Evolutionary conservation across 768 basidiomycete species (phyloP).

Genomic region (Boletus coccyginus): DNA sequence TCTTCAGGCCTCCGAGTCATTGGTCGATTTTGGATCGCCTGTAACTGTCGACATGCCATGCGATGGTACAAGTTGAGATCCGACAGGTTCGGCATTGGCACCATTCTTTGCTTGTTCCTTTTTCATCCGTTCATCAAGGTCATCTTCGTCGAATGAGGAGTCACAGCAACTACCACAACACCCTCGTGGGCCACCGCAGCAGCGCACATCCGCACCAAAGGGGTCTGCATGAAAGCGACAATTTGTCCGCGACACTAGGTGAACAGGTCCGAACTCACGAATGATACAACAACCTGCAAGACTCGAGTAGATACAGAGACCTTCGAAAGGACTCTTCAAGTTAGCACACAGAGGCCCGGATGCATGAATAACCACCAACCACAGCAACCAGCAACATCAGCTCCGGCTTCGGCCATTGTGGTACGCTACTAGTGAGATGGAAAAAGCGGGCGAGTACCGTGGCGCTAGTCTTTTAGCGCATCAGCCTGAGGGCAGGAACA

Average conservation of each 20-base stretch:
- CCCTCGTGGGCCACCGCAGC: slow-evolving; percentile 27
- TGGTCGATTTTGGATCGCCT: not conserved
- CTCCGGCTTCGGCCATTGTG: slow-evolving; percentile 19
- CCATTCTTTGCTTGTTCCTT: slow-evolving; percentile 19
- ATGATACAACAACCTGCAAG: slow-evolving; percentile 23
- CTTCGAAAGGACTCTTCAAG: slow-evolving; percentile 9
- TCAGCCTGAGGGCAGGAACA: too few relatives aligned
- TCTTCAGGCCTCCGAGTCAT: not conserved
- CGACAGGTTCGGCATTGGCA: slow-evolving; percentile 8
- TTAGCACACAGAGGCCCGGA: not conserved
- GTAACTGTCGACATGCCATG: slow-evolving; percentile 15
- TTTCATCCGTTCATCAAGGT: slow-evolving; percentile 30
- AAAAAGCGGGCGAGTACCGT: not conserved
- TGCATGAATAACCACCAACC: slow-evolving; percentile 14
- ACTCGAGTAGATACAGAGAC: slow-evolving; percentile 9
- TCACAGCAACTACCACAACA: slow-evolving; percentile 29
- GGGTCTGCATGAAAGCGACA: slow-evolving; percentile 11
- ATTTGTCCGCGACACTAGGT: not conserved
- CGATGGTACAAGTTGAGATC: slow-evolving; percentile 23
- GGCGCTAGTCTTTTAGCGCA: too few relatives aligned
- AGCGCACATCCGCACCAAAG: slow-evolving; percentile 19
- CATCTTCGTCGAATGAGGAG: slow-evolving; percentile 28
- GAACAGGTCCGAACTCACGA: slow-evolving; percentile 18
- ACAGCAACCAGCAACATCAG: slow-evolving; percentile 16
- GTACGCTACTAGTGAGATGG: not conserved